Evolutionary conservation across 768 basidiomycete species (phyloP), one percentile per base, ranked within the genome.

Genomic region (Tulasnella sp.): DNA sequence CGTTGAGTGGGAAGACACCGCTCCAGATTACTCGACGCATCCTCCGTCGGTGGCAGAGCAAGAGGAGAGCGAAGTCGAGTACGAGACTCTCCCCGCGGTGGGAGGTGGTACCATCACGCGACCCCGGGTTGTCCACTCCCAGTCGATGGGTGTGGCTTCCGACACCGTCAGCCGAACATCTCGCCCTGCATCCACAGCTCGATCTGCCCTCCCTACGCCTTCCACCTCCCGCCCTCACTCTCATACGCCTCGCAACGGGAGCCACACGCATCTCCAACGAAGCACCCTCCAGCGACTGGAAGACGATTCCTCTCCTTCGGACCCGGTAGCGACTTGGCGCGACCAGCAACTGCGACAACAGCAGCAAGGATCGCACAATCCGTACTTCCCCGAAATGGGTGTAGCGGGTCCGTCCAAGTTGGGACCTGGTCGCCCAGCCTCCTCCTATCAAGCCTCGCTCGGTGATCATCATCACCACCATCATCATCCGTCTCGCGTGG

Each of bases 11-110:
- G 90, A 91, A 32, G 90, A 90, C 35, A 86, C 87, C 1, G 83
- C 87, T 0, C 85, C 88, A 1, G 86, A 87, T 48, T 83, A 85
- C 79, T 84, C 87, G 5, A 85, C 89, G 26, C 86, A 85, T 2
- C 82, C 84, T n/a, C 89, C 88, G 23, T 39, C 70, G 46, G 46
- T 81, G 40, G 80, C 48, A 9, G 80, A 15, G 42, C 42, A 15
- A 15, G 42, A 79, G 16, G 87, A 88, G 76, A 83, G 85, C 26
- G 83, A 88, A 55, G 84, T 87, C 15, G 93, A 94, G 82, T 96
- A 92, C 83, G 94, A 97, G 83, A 92, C 92, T 0, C 90, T 96
- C 46, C 94, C 96, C 16, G 96, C 96, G 3, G 92, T 98, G 5
- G 96, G 96, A 23, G 95, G 95, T 18, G 96, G 96, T 0, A 91